Percentiles rank a stretch among this genome's conserved stretches.
Evolutionary conservation across 345 rosid genomes (phyloP).

Genomic region (Angophora floribunda): DNA sequence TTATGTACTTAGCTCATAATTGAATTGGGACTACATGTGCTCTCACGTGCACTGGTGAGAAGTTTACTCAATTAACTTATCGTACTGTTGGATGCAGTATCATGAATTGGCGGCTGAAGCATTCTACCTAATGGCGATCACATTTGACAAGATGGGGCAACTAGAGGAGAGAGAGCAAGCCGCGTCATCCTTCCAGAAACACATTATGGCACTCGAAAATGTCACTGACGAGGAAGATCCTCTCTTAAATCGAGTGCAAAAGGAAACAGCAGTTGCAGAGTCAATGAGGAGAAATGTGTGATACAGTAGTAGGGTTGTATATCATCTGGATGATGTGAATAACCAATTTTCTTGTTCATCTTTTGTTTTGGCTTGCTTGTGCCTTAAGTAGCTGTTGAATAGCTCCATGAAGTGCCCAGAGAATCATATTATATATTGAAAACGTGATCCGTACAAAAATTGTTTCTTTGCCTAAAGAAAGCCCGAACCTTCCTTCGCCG

Average conservation of each 20-base stretch:
- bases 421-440: not conserved
- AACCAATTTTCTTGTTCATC: not conserved
- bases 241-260: not conserved
- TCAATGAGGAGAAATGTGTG: not conserved
- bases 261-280: not conserved
- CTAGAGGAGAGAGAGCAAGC: slow-evolving; percentile 71
- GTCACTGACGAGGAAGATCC: slow-evolving; percentile 41
- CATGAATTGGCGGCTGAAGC: slow-evolving; percentile 93
- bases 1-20: not conserved
- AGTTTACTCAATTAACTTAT: not conserved
- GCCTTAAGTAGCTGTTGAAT: not conserved
- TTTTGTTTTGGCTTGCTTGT: not conserved
- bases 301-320: not conserved
- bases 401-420: not conserved
- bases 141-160: slow-evolving; percentile 53
- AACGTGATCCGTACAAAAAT: not conserved
- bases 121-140: slow-evolving; percentile 67
- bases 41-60: not conserved
- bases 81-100: slow-evolving; percentile 36
- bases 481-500: not conserved
- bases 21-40: not conserved
- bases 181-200: slow-evolving; percentile 73
- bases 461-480: not conserved
- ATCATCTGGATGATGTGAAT: not conserved
- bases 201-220: slow-evolving; percentile 60